These are phyloP conservation scores for Cyberlindnera maclurae DNA, from an alignment of 805 yeast species.

Conservation along the genomic window DNA sequence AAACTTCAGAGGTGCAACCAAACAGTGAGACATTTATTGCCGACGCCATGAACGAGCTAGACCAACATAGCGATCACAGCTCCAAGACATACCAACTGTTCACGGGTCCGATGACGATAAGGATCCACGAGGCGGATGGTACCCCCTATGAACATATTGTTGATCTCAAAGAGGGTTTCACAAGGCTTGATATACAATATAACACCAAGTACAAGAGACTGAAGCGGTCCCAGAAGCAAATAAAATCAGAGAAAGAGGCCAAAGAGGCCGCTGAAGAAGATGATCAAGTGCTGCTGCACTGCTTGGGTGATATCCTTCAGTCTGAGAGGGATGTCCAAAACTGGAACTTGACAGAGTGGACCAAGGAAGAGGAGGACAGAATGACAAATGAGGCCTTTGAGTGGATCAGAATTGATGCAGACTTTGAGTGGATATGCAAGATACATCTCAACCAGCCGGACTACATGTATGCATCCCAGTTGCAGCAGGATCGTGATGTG, in stretches of 20 bases:
- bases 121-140: constrained; percentile 97
- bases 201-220: constrained; percentile 87
- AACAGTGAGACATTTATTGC: constrained; percentile 29
- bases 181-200: constrained; percentile 89
- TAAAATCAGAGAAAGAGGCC: constrained; percentile 36
- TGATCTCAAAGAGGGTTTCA: constrained; percentile 75
- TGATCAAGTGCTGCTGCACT: constrained; percentile 39
- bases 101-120: constrained; percentile 91
- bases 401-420: constrained; percentile 97
- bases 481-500: constrained; percentile 91
- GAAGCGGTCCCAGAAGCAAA: constrained; percentile 47
- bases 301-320: constrained; percentile 73
- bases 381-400: constrained; percentile 84
- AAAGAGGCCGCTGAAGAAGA: constrained; percentile 26
- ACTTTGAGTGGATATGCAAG: constrained; percentile 91
- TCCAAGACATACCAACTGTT: constrained; percentile 33
- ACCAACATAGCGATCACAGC: background rate
- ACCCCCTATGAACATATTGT: constrained; percentile 98
- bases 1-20: constrained; percentile 33
- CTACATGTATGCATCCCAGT: constrained; percentile 88
- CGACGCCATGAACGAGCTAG: constrained; percentile 28
- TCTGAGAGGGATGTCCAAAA: constrained; percentile 49
- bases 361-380: constrained; percentile 59
- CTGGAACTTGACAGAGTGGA: constrained; percentile 74
- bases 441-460: constrained; percentile 83